These are phyloP conservation scores for Xanthoconium purpureum DNA, from an alignment of 768 basidiomycete genomes.

Conservation along the genomic window DNA sequence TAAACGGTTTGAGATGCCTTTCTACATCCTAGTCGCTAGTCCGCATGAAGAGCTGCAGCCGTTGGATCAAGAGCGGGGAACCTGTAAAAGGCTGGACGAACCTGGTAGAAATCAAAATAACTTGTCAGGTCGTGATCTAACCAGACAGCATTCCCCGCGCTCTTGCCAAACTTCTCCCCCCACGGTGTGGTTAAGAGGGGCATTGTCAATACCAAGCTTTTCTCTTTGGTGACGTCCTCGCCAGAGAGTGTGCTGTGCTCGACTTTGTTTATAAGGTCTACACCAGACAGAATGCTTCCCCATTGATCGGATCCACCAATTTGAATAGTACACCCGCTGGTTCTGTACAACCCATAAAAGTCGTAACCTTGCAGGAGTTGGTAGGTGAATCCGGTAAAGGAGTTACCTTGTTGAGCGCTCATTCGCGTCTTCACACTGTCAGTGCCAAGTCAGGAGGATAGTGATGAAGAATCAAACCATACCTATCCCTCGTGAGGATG, in stretches of 20 bases:
- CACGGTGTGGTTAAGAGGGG: slow-evolving; percentile 87
- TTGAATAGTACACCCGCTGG: slow-evolving; percentile 75
- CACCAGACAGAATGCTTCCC: slow-evolving; percentile 94
- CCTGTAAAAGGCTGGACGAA: slow-evolving; percentile 23
- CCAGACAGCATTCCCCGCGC: slow-evolving; percentile 94
- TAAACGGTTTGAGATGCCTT: slow-evolving; percentile 78
- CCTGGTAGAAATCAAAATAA: slow-evolving; percentile 94
- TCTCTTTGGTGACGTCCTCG: slow-evolving; percentile 20
- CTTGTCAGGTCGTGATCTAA: slow-evolving; percentile 76
- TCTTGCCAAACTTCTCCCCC: slow-evolving; percentile 97
- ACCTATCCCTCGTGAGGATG: slow-evolving; percentile 93
- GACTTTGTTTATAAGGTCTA: slow-evolving; percentile 78
- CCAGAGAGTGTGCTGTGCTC: slow-evolving; percentile 8
- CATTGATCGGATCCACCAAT: slow-evolving; percentile 97
- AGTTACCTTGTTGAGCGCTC: slow-evolving; percentile 78
- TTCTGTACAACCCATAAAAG: slow-evolving; percentile 71
- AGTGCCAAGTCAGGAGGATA: slow-evolving; percentile 7
- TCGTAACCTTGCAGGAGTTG: slow-evolving; percentile 97
- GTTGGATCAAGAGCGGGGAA: background rate
- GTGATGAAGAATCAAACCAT: slow-evolving; percentile 14
- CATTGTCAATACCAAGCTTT: slow-evolving; percentile 83
- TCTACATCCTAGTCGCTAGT: slow-evolving; percentile 78
- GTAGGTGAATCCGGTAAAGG: slow-evolving; percentile 98
- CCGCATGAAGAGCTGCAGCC: slow-evolving; percentile 79
- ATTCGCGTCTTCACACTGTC: slow-evolving; percentile 80